These are phyloP conservation scores for Lepiota brunneoincarnata DNA, from an alignment of 768 basidiomycete genomes.

Conservation along the genomic window DNA sequence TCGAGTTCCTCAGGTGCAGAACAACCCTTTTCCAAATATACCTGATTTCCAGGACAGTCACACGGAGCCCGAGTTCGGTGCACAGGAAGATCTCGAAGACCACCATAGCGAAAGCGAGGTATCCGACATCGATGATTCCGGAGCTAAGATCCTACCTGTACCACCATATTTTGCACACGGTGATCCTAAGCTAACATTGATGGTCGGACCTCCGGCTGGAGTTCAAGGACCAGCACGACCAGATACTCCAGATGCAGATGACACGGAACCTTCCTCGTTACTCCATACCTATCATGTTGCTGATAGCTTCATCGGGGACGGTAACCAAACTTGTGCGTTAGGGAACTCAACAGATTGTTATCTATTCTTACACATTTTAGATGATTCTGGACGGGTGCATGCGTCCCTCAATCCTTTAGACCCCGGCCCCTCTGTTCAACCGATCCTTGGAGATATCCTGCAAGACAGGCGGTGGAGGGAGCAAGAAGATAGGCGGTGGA, in stretches of 20 bases:
- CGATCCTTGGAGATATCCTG: too few relatives aligned
- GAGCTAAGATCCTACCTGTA: constrained; percentile 3
- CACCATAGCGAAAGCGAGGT: not conserved
- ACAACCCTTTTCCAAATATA: not conserved
- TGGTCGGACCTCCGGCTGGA: not conserved
- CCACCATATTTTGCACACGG: not conserved
- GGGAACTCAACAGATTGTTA: not conserved
- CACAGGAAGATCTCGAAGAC: not conserved
- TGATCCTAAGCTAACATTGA: not conserved
- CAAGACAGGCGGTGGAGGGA: not conserved
- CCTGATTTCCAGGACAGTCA: not conserved
- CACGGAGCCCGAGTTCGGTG: not conserved
- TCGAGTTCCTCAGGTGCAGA: not conserved
- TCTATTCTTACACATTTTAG: not conserved
- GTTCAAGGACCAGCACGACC: not conserved
- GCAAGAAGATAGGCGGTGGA: not conserved
- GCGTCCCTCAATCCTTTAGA: not conserved
- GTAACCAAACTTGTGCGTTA: not conserved
- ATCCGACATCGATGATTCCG: constrained; percentile 10
- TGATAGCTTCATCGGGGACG: not conserved
- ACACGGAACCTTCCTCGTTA: too few relatives aligned
- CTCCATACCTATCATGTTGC: not conserved
- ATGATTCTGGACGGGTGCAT: not conserved
- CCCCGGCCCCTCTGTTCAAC: not conserved
- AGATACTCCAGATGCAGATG: not conserved